Evolutionary conservation across 805 yeast species (phyloP).

Genomic region (Metschnikowia lachancei): DNA sequence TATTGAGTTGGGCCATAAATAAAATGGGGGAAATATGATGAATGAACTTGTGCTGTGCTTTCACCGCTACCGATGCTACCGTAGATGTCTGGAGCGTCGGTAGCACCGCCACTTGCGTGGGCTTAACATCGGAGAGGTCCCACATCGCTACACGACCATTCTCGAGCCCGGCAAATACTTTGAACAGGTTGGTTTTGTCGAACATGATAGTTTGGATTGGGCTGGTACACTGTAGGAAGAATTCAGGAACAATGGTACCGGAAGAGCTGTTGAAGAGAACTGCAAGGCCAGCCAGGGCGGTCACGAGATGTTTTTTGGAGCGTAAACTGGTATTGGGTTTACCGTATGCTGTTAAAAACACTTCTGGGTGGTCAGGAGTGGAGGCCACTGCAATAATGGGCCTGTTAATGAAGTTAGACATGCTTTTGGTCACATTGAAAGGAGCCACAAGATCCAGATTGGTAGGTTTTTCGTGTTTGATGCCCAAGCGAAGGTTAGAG

Average conservation of each 20-base stretch:
- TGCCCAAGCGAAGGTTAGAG: conserved; percentile 19
- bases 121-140: conserved; percentile 33
- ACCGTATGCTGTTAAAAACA: conserved; percentile 19
- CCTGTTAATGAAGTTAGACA: conserved; percentile 12
- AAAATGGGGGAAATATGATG: conserved; percentile 19
- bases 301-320: neutral
- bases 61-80: conserved; percentile 8
- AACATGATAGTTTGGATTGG: conserved; percentile 40
- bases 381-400: conserved; percentile 14
- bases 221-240: conserved; percentile 41
- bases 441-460: conserved; percentile 12
- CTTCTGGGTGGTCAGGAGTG: conserved; percentile 13
- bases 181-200: conserved; percentile 35
- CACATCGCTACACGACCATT: conserved; percentile 53
- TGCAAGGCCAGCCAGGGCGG: conserved; percentile 26
- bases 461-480: neutral
- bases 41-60: conserved; percentile 3
- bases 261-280: conserved; percentile 34
- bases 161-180: conserved; percentile 47
- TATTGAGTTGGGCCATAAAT: conserved; percentile 12
- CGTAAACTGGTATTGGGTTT: neutral
- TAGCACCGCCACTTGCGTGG: conserved; percentile 18
- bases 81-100: conserved; percentile 21
- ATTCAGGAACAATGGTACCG: conserved; percentile 30
- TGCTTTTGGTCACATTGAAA: conserved; percentile 8